Evolutionary conservation across 1,284 basidiomycete species (phyloP).

Genomic region (Cutaneotrichosporon arboriforme): DNA sequence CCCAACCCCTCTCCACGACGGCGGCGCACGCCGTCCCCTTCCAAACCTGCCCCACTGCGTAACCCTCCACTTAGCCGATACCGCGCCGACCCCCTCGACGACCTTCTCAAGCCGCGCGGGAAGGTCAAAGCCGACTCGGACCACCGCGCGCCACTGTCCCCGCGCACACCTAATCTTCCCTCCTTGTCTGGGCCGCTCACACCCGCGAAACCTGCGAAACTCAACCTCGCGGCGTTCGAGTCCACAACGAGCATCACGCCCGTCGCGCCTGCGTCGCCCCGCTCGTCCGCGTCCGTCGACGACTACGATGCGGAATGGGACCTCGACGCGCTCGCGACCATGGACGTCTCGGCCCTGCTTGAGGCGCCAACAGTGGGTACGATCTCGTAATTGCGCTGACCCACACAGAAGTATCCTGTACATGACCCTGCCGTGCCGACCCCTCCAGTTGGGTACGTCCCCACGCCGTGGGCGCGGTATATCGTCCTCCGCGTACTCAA

Average conservation of each 20-base stretch:
- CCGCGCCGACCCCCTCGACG: neutral
- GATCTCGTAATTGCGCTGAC: slow-evolving; percentile 2
- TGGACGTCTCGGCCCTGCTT: slow-evolving; percentile 29
- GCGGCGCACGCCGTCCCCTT: neutral
- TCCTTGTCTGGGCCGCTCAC: no score
- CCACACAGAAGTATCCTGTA: slow-evolving; percentile 31
- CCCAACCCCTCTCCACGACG: neutral
- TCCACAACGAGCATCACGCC: neutral
- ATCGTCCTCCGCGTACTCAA: slow-evolving; percentile 25
- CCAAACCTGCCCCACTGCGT: neutral
- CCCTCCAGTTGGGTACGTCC: slow-evolving; percentile 22
- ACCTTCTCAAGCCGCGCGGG: neutral
- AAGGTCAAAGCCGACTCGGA: neutral
- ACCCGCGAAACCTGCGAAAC: no score
- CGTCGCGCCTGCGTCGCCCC: neutral
- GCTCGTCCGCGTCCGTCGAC: neutral
- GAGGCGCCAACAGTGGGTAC: slow-evolving; percentile 12
- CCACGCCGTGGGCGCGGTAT: slow-evolving; percentile 37
- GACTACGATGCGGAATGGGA: slow-evolving; percentile 39
- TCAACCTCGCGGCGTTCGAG: neutral
- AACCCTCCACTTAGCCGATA: no score
- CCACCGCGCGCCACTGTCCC: neutral
- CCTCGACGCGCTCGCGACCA: slow-evolving; percentile 27
- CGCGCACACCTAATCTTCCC: no score
- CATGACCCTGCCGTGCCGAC: slow-evolving; percentile 32